phyloP scores from a whole-genome alignment of 768 basidiomycete species.

The Trametes meyenii region DNA sequence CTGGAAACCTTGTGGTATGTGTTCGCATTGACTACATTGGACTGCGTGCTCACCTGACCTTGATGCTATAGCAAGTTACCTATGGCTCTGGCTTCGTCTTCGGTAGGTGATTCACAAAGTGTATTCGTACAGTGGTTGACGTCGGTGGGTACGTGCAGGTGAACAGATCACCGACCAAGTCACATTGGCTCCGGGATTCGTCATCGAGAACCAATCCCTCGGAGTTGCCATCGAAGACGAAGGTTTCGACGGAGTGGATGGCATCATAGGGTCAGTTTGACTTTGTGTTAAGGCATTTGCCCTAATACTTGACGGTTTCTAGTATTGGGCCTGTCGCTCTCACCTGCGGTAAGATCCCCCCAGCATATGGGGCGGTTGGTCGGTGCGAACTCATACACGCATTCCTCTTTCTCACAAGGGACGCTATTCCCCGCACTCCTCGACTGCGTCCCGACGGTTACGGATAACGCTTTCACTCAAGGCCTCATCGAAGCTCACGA shows the following conservation, averaged over 20 bases:
- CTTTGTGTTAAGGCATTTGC: not conserved
- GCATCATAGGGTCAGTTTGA: conserved; percentile 39
- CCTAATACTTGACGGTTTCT: not conserved
- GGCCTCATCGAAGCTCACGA: conserved; percentile 28
- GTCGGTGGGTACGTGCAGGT: conserved; percentile 10
- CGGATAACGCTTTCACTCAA: conserved; percentile 36
- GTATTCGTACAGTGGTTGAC: no score
- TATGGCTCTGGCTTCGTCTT: conserved; percentile 56
- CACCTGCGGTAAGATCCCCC: conserved; percentile 37
- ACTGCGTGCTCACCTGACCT: not conserved
- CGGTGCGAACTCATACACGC: no score
- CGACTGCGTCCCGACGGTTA: conserved; percentile 35
- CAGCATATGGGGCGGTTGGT: no score
- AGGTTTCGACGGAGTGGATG: conserved; percentile 40
- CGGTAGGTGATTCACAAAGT: conserved; percentile 36
- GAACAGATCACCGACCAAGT: conserved; percentile 42
- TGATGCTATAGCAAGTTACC: conserved; percentile 43
- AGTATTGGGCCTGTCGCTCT: conserved; percentile 68
- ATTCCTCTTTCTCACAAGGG: conserved; percentile 27
- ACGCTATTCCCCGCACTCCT: conserved; percentile 23
- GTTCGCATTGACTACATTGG: conserved; percentile 35
- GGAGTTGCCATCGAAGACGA: conserved; percentile 36
- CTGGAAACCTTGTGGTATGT: conserved; percentile 35
- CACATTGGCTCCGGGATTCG: conserved; percentile 38
- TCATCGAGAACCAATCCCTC: conserved; percentile 37